A percentile compares a stretch with the other conserved stretches of the same genome.
phyloP scores from a whole-genome alignment of 495 filamentous ascomycete species.

The Talaromyces thailandensis region DNA sequence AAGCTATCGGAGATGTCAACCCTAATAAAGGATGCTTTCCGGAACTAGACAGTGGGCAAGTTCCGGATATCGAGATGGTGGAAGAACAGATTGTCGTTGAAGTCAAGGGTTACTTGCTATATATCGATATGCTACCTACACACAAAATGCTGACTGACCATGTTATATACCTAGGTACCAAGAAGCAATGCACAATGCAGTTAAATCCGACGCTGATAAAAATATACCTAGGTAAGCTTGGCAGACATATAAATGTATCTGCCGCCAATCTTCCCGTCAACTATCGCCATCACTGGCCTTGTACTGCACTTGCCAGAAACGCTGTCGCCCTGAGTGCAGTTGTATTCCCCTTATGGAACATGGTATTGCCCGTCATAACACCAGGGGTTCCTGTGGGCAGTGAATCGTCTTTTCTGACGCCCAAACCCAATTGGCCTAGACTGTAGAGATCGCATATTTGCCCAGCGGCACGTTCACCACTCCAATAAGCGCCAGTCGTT shows the following conservation, averaged over 20 bases:
- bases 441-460: conserved; percentile 43
- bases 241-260: neutral
- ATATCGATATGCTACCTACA: neutral
- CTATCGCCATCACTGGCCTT: neutral
- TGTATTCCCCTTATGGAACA: conserved; percentile 7
- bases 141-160: neutral
- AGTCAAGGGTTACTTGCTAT: neutral
- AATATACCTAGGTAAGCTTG: neutral
- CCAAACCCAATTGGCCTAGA: conserved; percentile 18
- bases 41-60: neutral
- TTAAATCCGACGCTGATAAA: neutral
- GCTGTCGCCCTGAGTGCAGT: neutral
- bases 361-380: conserved; percentile 1
- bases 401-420: conserved; percentile 23
- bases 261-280: neutral
- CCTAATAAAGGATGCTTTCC: neutral
- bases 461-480: conserved; percentile 68
- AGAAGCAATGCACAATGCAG: neutral
- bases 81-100: neutral
- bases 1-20: neutral
- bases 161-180: neutral
- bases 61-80: neutral
- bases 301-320: conserved; percentile 1
- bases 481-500: conserved; percentile 86
- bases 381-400: conserved; percentile 15